Evolutionary conservation across 345 rosid species (phyloP).

Genomic region (Corchorus capsularis): DNA sequence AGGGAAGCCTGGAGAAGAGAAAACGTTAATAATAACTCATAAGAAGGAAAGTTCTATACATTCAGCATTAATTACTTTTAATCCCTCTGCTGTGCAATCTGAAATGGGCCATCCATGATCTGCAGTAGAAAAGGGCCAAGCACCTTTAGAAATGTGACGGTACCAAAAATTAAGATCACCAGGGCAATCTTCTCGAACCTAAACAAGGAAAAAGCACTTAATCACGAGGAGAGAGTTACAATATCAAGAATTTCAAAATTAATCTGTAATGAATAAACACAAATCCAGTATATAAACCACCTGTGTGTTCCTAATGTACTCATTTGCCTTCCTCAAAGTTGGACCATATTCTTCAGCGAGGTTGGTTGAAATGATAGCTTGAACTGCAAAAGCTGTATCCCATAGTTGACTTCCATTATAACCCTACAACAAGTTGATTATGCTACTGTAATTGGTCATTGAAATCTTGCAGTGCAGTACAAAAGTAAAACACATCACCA

Average conservation of each 20-base stretch:
- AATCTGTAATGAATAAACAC: background rate
- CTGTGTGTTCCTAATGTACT: conserved; percentile 72
- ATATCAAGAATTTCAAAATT: background rate
- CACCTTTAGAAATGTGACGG: conserved; percentile 98
- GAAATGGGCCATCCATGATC: conserved; percentile 99
- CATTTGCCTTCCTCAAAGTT: conserved; percentile 69
- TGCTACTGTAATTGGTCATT: conserved; percentile 17
- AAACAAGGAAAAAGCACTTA: conserved; percentile 23
- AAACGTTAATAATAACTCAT: conserved; percentile 12
- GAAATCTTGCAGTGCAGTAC: background rate
- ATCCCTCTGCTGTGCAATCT: conserved; percentile 93
- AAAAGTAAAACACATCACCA: background rate
- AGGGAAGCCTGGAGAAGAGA: conserved; percentile 62
- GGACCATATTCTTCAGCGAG: conserved; percentile 70
- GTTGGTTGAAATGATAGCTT: conserved; percentile 80
- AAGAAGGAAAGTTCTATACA: conserved; percentile 10
- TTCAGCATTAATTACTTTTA: conserved; percentile 57
- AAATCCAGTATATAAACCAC: conserved; percentile 36
- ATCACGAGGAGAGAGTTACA: background rate
- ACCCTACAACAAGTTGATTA: conserved; percentile 59
- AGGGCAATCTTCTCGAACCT: conserved; percentile 86
- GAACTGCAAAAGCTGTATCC: conserved; percentile 87
- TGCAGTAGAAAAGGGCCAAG: conserved; percentile 96
- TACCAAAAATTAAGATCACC: conserved; percentile 84
- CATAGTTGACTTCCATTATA: conserved; percentile 97